phyloP scores from a whole-genome alignment of 768 basidiomycete species.

The Hericium erinaceus region DNA sequence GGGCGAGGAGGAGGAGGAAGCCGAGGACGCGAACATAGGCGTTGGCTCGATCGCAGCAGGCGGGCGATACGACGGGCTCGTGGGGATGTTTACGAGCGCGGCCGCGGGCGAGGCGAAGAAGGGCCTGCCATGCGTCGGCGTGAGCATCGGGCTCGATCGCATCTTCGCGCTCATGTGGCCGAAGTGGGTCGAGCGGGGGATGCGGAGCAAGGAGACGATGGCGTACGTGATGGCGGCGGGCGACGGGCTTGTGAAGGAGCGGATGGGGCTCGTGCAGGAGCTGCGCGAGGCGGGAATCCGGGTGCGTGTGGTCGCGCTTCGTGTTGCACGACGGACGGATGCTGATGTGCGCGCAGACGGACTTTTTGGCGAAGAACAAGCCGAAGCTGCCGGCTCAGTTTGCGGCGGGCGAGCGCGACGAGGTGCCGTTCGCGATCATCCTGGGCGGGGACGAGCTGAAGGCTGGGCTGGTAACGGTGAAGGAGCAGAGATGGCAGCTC shows the following conservation, averaged over 20 bases:
- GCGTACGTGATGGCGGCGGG: conserved; percentile 90
- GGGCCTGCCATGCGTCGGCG: conserved; percentile 80
- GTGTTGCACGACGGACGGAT: neutral
- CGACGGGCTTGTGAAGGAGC: conserved; percentile 79
- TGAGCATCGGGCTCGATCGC: conserved; percentile 88
- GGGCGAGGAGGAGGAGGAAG: conserved; percentile 70
- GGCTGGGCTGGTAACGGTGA: conserved; percentile 79
- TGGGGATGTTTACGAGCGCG: conserved; percentile 81
- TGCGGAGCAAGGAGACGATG: conserved; percentile 85
- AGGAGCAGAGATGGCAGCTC: conserved; percentile 81
- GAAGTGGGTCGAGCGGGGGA: conserved; percentile 71
- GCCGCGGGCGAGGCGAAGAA: conserved; percentile 72
- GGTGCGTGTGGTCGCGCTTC: conserved; percentile 31
- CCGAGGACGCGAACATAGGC: conserved; percentile 89
- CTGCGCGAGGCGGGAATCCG: conserved; percentile 84
- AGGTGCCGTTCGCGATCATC: conserved; percentile 88
- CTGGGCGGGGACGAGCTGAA: conserved; percentile 83
- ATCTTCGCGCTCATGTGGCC: conserved; percentile 89
- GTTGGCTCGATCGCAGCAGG: conserved; percentile 99
- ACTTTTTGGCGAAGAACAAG: conserved; percentile 88
- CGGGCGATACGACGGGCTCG: conserved; percentile 92
- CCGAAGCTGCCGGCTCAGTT: conserved; percentile 86
- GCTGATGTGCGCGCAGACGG: conserved; percentile 44
- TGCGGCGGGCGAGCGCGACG: conserved; percentile 82
- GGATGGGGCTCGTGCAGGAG: conserved; percentile 71